Conservation (phyloP, 768 basidiomycete species). For the Cystobasidium ongulense region DNA sequence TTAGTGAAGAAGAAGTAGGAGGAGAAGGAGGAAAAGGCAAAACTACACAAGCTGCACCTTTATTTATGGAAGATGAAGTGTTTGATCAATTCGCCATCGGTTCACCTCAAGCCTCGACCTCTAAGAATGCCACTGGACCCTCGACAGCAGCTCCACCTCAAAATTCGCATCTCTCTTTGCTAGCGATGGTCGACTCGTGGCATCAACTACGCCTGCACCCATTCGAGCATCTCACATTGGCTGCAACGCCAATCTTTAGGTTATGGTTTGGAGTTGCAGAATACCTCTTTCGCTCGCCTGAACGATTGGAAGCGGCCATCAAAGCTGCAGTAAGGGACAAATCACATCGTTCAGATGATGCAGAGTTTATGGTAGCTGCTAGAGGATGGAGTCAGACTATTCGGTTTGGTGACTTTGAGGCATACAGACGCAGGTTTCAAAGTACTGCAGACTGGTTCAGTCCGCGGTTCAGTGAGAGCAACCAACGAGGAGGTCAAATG, state of each 20-base stretch:
- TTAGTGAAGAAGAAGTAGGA: background rate
- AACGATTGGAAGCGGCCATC: slow-evolving; percentile 61
- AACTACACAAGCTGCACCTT: slow-evolving; percentile 50
- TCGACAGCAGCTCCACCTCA: slow-evolving; percentile 46
- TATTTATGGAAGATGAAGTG: slow-evolving; percentile 72
- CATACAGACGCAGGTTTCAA: slow-evolving; percentile 72
- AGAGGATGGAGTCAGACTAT: slow-evolving; percentile 95
- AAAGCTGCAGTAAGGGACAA: slow-evolving; percentile 66
- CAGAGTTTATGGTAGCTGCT: slow-evolving; percentile 88
- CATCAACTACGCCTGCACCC: slow-evolving; percentile 75
- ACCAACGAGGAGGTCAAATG: slow-evolving; percentile 17
- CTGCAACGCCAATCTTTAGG: slow-evolving; percentile 91
- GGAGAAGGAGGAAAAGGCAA: slow-evolving; percentile 36
- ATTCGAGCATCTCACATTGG: slow-evolving; percentile 79
- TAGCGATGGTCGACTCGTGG: slow-evolving; percentile 99
- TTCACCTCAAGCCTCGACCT: slow-evolving; percentile 39
- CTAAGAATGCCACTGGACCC: background rate
- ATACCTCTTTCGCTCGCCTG: slow-evolving; percentile 69
- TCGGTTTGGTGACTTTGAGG: slow-evolving; percentile 79
- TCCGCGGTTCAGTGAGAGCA: slow-evolving; percentile 73
- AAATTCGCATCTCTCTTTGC: slow-evolving; percentile 85
- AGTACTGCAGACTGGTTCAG: slow-evolving; percentile 76
- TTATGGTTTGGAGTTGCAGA: slow-evolving; percentile 96
- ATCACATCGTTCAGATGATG: slow-evolving; percentile 75
- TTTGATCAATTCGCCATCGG: slow-evolving; percentile 85